Conservation (phyloP, 2,329 filamentous ascomycete genomes). For the Pseudogymnoascus destructans region DNA sequence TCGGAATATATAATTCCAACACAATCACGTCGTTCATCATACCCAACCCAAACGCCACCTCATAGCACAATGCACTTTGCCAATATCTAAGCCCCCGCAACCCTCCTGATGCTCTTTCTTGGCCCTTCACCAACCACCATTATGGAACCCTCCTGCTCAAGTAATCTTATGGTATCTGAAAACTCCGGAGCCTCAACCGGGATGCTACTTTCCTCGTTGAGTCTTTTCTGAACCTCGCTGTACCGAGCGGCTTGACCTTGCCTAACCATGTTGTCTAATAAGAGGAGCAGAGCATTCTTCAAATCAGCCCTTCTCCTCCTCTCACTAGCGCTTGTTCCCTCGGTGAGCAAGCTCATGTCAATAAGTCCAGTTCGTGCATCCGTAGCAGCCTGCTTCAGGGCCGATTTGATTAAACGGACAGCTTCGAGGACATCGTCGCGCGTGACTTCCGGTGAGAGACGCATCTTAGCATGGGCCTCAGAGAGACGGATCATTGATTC, state of each 20-base stretch:
- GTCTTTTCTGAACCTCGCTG: slow-evolving; percentile 59
- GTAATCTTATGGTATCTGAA: slow-evolving; percentile 59
- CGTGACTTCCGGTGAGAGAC: slow-evolving; percentile 63
- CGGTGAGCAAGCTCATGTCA: slow-evolving; percentile 90
- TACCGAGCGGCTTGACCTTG: slow-evolving; percentile 57
- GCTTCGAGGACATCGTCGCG: slow-evolving; percentile 78
- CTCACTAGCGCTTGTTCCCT: slow-evolving; percentile 85
- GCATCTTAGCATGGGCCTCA: slow-evolving; percentile 97
- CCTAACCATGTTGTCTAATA: slow-evolving; percentile 70
- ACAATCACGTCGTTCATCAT: neutral
- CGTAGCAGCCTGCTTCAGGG: slow-evolving; percentile 94
- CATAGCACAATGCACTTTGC: neutral
- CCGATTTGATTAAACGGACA: slow-evolving; percentile 81
- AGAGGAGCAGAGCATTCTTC: slow-evolving; percentile 60
- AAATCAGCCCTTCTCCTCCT: slow-evolving; percentile 70
- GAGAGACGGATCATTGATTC: slow-evolving; percentile 97
- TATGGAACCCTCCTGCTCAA: slow-evolving; percentile 77
- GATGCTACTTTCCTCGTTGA: slow-evolving; percentile 59
- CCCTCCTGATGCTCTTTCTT: slow-evolving; percentile 66
- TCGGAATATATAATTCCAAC: slow-evolving; percentile 5
- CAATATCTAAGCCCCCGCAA: slow-evolving; percentile 38
- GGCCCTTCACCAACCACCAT: slow-evolving; percentile 74
- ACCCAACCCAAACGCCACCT: slow-evolving; percentile 2
- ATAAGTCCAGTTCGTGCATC: slow-evolving; percentile 83
- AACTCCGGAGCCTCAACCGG: slow-evolving; percentile 71